Base-by-base conservation (phyloP, 768 basidiomycete species). In the Amanita fuliginea region DNA sequence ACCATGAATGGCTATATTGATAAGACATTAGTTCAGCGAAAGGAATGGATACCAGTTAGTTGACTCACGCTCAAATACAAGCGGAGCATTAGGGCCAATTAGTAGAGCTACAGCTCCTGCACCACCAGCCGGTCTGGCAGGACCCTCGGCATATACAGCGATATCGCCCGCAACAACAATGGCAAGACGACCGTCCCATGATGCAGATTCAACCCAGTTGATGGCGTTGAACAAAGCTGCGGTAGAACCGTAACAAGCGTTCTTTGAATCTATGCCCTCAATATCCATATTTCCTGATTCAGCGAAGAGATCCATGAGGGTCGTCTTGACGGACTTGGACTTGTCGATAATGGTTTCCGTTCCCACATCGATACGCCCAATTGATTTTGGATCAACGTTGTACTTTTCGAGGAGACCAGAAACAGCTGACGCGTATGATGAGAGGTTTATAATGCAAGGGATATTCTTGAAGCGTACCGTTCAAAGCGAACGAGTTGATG, bases 271-370 rank as follows among this genome's bases (percentile, higher is more conserved):
- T 65, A 99, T 87, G 57, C 96, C 96, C 69, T 99, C 96, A 51
- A 99, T 92, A 62, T 99, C 96, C 59, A 78, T 80, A 78, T 99
- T 99, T 51, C 93, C 93, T 26, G 83, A 79, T 52, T 80, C 81
- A 40, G 86, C 82, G 62, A 99, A 99, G 60, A 98, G 85, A 68
- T 97, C 92, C 96, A 99, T 98, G 53, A 99, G 79, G 51, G 89
- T 84, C 2, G 96, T 97, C 72, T 99, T 99, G 67, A 92, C 91
- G 6, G 95, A 89, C 69, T 99, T 99, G 37, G 92, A 94, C 73
- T 98, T 98, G 80, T 99, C 96, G 59, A 99, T 96, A 69, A 98
- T 90, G 35, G 96, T 97, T 66, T 99, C 96, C 21, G 96, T 99
- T 42, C 96, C 96, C 51, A 98, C 92, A 55, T 99, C 96, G 52